phyloP scores from a whole-genome alignment of 129 eudicot genomes.

The Flaveria linearis region DNA sequence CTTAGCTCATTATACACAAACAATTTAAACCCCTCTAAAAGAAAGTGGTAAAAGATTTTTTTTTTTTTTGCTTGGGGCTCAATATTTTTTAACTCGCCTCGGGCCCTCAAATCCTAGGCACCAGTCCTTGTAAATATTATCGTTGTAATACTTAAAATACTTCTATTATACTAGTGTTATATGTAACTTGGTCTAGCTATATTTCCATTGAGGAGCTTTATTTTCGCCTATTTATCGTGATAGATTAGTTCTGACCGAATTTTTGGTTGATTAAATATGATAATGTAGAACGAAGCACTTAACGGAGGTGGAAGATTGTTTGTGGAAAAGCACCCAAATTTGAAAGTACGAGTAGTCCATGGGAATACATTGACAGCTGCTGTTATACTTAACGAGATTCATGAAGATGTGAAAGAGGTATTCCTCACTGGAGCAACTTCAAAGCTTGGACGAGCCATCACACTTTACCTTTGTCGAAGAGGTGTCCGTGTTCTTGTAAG shows the following conservation, averaged over 20 bases:
- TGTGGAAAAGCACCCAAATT: constrained; percentile 76
- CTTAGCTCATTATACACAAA: too few species aligned
- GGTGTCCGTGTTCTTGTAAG: constrained; percentile 81
- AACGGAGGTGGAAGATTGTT: constrained; percentile 83
- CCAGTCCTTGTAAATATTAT: too few species aligned
- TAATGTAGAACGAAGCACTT: constrained; percentile 67
- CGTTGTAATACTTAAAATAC: too few species aligned
- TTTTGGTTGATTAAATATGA: not conserved
- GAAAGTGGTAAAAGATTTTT: too few species aligned
- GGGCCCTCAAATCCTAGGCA: too few species aligned
- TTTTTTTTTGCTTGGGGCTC: too few species aligned
- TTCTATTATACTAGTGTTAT: too few species aligned
- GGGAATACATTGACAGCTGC: constrained; percentile 95
- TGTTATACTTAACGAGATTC: constrained; percentile 69
- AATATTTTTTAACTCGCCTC: too few species aligned
- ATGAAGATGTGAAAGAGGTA: constrained; percentile 61
- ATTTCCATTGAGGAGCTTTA: not conserved
- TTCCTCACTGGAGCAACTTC: constrained; percentile 96
- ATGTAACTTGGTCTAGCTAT: too few species aligned
- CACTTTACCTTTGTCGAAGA: constrained; percentile 73
- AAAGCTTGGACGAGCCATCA: constrained; percentile 91
- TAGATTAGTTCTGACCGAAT: not conserved
- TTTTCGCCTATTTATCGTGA: not conserved
- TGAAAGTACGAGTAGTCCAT: constrained; percentile 83
- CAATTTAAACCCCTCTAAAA: too few species aligned